Evolutionary conservation across 805 yeast genomes (phyloP).

Genomic region (Myxozyma geophila): DNA sequence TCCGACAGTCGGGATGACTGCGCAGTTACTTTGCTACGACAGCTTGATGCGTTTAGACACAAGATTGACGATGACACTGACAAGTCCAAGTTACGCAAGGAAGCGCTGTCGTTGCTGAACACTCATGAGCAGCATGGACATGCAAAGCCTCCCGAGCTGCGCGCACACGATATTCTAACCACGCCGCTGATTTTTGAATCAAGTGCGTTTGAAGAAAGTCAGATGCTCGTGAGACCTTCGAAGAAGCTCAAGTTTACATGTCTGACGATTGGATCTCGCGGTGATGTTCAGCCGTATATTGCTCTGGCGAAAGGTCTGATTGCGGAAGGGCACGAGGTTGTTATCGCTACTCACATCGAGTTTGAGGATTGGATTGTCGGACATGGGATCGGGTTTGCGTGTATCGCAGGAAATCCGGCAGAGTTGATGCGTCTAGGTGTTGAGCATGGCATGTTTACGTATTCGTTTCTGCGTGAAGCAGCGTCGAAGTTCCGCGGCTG

Average conservation of each 20-base stretch:
- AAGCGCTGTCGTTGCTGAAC: slow-evolving; percentile 10
- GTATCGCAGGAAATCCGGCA: slow-evolving; percentile 90
- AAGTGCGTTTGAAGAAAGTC: slow-evolving; percentile 51
- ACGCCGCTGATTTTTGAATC: slow-evolving; percentile 29
- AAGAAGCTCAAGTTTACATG: slow-evolving; percentile 64
- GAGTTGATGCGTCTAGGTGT: slow-evolving; percentile 93
- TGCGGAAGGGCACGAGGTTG: slow-evolving; percentile 80
- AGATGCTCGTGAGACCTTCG: slow-evolving; percentile 50
- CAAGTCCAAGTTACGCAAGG: slow-evolving; percentile 2
- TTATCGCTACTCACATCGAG: slow-evolving; percentile 84
- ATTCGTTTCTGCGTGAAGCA: slow-evolving; percentile 82
- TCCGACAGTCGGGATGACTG: slow-evolving; percentile 73
- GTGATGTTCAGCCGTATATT: slow-evolving; percentile 96
- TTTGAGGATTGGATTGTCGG: slow-evolving; percentile 73
- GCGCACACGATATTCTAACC: slow-evolving; percentile 1
- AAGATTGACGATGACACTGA: neutral
- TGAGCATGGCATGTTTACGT: slow-evolving; percentile 83
- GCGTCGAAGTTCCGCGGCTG: slow-evolving; percentile 76
- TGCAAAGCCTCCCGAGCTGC: slow-evolving; percentile 1
- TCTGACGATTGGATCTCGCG: slow-evolving; percentile 91
- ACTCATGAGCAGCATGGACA: neutral
- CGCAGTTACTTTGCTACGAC: slow-evolving; percentile 54
- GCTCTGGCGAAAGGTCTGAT: slow-evolving; percentile 81
- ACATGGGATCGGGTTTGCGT: slow-evolving; percentile 70
- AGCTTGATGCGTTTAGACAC: slow-evolving; percentile 48